A percentile compares a stretch with the other conserved stretches of the same genome.
These are phyloP conservation scores for Pichia sp. DNA, from an alignment of 1,139 yeast species.

Conservation along the genomic window DNA sequence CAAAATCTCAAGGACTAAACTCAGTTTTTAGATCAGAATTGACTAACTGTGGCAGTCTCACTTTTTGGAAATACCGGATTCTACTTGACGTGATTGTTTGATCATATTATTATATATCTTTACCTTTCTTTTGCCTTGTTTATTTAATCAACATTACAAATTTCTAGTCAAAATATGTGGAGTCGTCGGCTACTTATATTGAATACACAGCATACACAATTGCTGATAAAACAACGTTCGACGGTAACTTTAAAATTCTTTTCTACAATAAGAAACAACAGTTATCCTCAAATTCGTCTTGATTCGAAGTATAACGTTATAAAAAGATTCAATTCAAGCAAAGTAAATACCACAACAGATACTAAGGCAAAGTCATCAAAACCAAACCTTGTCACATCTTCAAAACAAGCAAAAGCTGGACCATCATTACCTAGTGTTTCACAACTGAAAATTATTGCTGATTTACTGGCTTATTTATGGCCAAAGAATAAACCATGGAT, in stretches of 20 bases:
- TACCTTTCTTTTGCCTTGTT: not conserved
- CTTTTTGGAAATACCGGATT: not conserved
- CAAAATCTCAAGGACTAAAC: no score
- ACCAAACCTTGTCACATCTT: constrained; percentile 15
- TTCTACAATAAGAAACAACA: not conserved
- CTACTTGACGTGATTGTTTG: not conserved
- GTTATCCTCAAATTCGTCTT: not conserved
- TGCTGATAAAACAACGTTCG: not conserved
- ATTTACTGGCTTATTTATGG: constrained; percentile 77
- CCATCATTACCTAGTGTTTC: constrained; percentile 30
- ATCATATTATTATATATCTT: not conserved
- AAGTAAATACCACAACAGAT: not conserved
- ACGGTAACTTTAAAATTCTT: not conserved
- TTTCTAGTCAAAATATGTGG: constrained; percentile 1
- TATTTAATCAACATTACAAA: not conserved
- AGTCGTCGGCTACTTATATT: constrained; percentile 1
- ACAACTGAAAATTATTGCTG: constrained; percentile 54
- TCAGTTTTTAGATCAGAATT: no score
- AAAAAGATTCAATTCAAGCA: constrained; percentile 6
- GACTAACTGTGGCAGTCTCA: no score
- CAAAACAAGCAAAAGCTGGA: constrained; percentile 12
- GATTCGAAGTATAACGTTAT: not conserved
- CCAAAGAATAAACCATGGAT: constrained; percentile 71
- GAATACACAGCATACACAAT: not conserved
- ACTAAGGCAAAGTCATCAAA: constrained; percentile 1